Evolutionary conservation across 1,284 basidiomycete genomes (phyloP).

Genomic region (Anthracocystis walkeri): DNA sequence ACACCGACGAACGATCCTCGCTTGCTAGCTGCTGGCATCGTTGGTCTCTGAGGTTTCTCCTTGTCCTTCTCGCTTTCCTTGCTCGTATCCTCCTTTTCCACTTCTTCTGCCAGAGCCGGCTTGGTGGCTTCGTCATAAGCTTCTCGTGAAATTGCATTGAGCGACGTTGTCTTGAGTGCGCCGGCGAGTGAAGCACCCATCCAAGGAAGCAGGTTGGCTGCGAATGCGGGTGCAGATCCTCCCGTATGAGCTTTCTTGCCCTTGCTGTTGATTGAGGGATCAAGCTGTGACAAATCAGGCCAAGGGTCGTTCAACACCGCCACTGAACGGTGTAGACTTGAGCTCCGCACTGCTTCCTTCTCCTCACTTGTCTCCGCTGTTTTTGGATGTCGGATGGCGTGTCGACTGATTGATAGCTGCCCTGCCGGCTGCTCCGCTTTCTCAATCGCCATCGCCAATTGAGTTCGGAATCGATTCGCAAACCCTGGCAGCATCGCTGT

Average conservation of each 20-base stretch:
- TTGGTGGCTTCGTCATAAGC: slow-evolving; percentile 40
- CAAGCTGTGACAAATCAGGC: slow-evolving; percentile 14
- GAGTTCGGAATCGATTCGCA: slow-evolving; percentile 82
- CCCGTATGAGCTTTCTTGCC: slow-evolving; percentile 9
- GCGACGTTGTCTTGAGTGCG: slow-evolving; percentile 64
- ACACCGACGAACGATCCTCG: slow-evolving; percentile 57
- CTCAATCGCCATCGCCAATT: slow-evolving; percentile 77
- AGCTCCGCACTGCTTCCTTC: background rate
- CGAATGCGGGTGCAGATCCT: slow-evolving; percentile 87
- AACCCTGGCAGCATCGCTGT: slow-evolving; percentile 92
- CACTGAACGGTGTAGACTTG: slow-evolving; percentile 15
- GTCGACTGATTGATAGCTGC: slow-evolving; percentile 29
- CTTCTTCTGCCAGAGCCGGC: slow-evolving; percentile 12
- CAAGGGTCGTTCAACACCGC: slow-evolving; percentile 47
- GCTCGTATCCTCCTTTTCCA: background rate
- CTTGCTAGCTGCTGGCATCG: slow-evolving; percentile 32
- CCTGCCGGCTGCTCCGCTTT: slow-evolving; percentile 28
- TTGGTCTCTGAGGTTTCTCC: slow-evolving; percentile 17
- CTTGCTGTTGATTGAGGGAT: background rate
- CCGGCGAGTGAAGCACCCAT: slow-evolving; percentile 93
- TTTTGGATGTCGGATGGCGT: slow-evolving; percentile 11
- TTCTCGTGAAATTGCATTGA: slow-evolving; percentile 45
- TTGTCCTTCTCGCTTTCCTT: slow-evolving; percentile 10
- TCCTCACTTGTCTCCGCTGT: background rate
- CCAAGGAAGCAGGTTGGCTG: slow-evolving; percentile 83